Evolutionary conservation across 176 grass and related monocot genomes (phyloP).

Genomic region (Triticum turgidum): DNA sequence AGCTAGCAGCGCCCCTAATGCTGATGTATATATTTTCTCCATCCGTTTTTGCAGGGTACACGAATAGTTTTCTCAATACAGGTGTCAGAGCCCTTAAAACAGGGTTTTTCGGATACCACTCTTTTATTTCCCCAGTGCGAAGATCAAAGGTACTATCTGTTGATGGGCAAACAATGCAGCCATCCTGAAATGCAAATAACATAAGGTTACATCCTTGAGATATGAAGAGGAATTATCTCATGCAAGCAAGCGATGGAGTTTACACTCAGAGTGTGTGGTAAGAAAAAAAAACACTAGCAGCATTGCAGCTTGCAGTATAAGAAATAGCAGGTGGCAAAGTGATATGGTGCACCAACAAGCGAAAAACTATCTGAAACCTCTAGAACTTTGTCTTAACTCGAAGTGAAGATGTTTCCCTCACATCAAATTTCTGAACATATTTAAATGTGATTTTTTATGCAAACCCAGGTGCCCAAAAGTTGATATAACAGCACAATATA

Average conservation of each 20-base stretch:
- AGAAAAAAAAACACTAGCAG: background rate
- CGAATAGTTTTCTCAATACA: slow-evolving; percentile 70
- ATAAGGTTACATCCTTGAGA: background rate
- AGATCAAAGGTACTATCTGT: slow-evolving; percentile 98
- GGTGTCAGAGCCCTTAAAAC: slow-evolving; percentile 90
- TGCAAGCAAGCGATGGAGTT: background rate
- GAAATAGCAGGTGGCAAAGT: background rate
- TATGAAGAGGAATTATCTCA: background rate
- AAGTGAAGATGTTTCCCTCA: background rate
- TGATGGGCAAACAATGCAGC: slow-evolving; percentile 88
- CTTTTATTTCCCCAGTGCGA: slow-evolving; percentile 80
- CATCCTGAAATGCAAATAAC: slow-evolving; percentile 59
- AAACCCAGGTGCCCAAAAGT: background rate
- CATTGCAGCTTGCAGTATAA: background rate
- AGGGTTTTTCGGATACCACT: slow-evolving; percentile 97
- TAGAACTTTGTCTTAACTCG: background rate
- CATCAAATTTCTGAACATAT: background rate
- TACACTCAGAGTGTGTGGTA: background rate
- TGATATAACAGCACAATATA: background rate
- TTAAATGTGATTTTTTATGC: background rate
- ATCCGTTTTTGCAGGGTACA: slow-evolving; percentile 72
- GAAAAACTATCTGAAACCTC: background rate
- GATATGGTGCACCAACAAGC: background rate
- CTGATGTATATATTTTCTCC: slow-evolving; percentile 86
- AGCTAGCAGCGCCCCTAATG: slow-evolving; percentile 41